These are phyloP conservation scores for Solanum neorickii DNA, from an alignment of 257 asterid genomes.

Conservation along the genomic window DNA sequence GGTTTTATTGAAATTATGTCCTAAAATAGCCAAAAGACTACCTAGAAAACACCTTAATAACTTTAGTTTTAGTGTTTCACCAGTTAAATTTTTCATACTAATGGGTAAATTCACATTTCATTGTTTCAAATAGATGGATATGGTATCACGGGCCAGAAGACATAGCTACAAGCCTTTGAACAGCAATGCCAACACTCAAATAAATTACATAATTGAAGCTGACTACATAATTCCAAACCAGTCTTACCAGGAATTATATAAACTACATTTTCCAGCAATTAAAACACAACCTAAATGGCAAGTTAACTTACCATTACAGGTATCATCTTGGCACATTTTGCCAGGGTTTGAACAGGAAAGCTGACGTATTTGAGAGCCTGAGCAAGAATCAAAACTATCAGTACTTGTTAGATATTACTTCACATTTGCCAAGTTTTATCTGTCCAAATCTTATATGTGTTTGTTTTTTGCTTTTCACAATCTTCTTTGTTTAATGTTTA, in stretches of 20 bases:
- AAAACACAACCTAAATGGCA: not conserved
- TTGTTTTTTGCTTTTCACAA: not conserved
- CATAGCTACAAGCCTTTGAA: not conserved
- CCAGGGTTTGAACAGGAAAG: slow-evolving; percentile 94
- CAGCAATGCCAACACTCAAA: not conserved
- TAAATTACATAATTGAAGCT: not conserved
- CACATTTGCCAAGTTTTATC: not conserved
- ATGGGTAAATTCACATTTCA: not conserved
- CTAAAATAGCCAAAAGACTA: not conserved
- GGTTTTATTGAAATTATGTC: not conserved
- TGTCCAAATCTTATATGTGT: not conserved
- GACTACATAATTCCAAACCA: not conserved
- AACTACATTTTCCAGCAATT: not conserved
- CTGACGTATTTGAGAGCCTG: slow-evolving; percentile 99
- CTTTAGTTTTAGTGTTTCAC: not conserved
- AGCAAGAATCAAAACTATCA: slow-evolving; percentile 2
- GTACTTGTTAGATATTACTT: not conserved
- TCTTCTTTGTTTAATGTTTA: not conserved
- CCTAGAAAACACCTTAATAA: not conserved
- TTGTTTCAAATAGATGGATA: not conserved
- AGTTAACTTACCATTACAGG: slow-evolving; percentile 87
- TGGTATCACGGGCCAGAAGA: not conserved
- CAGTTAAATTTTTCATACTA: not conserved
- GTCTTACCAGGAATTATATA: not conserved
- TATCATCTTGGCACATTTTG: slow-evolving; percentile 98